These are phyloP conservation scores for Fraxinus baroniana DNA, from an alignment of 305 asterid species.

Conservation along the genomic window DNA sequence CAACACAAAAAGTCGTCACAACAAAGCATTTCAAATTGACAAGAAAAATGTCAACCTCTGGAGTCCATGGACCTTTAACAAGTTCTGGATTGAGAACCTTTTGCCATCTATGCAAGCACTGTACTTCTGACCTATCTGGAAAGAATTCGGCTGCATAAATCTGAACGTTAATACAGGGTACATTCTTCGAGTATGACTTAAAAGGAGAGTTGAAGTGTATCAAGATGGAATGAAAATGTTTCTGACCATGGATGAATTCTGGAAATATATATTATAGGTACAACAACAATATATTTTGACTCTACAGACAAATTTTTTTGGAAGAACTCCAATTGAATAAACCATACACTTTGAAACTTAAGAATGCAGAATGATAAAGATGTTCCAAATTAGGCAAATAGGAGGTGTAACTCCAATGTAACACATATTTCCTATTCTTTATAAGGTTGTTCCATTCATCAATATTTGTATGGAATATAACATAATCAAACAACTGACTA, in stretches of 20 bases:
- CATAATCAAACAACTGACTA: background rate
- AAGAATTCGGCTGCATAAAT: slow-evolving; percentile 78
- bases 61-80: slow-evolving; percentile 98
- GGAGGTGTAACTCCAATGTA: background rate
- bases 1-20: slow-evolving; percentile 15
- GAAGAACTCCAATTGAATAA: background rate
- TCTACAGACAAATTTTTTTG: background rate
- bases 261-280: background rate
- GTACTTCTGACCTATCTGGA: slow-evolving; percentile 98
- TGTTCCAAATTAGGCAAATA: background rate
- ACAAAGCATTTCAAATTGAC: slow-evolving; percentile 22
- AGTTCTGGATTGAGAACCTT: slow-evolving; percentile 98
- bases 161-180: slow-evolving; percentile 21
- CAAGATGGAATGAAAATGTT: slow-evolving; percentile 18
- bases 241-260: slow-evolving; percentile 3
- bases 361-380: background rate
- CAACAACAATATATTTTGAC: background rate
- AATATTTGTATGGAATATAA: background rate
- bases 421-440: background rate
- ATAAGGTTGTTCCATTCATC: slow-evolving; percentile 13
- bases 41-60: slow-evolving; percentile 52
- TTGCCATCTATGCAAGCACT: slow-evolving; percentile 99
- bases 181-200: slow-evolving; percentile 7
- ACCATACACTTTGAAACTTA: background rate
- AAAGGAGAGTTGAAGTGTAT: background rate